Evolutionary conservation across 306 rosid genomes (phyloP), one percentile per base, ranked within the genome.

Genomic region (Citrullus colocynthis): DNA sequence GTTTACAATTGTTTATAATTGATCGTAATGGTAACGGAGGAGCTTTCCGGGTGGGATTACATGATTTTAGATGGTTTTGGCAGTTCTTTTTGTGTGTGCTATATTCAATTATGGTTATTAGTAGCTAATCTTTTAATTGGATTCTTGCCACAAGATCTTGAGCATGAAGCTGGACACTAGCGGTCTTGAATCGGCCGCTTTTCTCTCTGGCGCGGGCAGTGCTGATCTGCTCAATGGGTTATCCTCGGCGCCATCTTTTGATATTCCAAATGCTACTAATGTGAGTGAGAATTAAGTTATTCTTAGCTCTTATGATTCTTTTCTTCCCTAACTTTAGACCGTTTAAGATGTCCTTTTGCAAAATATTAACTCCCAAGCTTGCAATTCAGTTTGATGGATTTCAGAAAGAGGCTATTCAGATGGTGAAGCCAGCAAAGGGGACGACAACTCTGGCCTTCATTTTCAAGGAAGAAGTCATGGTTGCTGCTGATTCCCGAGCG

Each of bases 81-180:
- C 49, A 20, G 49, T 17, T 67, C 52, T 67, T 67, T 42, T 9
- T n/a, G 30, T 42, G 32, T 28, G 28, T 24, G 28, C 28, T 24
- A 24, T 24, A 24, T 24, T 24, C 28, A 24, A 42, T 67, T 41
- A 4, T 70, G 21, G 5, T 67, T 67, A n/a, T 67, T 67, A 69
- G 30, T 12, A 21, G 17, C 52, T 2, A 67, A 11, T 69, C 5
- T 20, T 11, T 69, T 5, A 20, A 21, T 67, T 67, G 11, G 28
- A 21, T 11, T n/a, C 5, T 6, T 24, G 69, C 45, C 61, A 32
- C 75, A 20, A 1, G 83, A 3, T 59, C 66, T 52, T 32, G 51
- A 44, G 45, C 76, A 93, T 95, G 98, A 92, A 87, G 96, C 90
- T 90, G 36, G 96, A 95, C 80, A 86, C 89, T 44, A 89, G 84